phyloP scores from a whole-genome alignment of 163 green algal species.

The Scenedesmus sp. region DNA sequence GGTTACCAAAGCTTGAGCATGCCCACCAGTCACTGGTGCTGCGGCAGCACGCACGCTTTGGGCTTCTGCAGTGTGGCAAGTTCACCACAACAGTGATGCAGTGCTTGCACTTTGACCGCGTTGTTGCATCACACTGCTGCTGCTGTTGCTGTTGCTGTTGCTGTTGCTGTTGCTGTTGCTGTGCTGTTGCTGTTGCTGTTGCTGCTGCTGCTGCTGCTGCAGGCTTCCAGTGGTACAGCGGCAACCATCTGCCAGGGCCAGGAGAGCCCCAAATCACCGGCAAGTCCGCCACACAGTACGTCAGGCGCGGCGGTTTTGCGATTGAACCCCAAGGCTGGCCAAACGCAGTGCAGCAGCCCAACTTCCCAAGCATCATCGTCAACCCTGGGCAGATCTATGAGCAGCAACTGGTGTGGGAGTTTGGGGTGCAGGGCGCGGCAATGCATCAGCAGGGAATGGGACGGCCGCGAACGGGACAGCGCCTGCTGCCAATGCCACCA shows the following conservation, averaged over 20 bases:
- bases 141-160: too few relatives aligned
- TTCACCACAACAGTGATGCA: neutral
- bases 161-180: too few relatives aligned
- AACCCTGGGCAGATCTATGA: slow-evolving; percentile 35
- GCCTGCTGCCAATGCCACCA: neutral
- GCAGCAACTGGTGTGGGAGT: slow-evolving; percentile 32
- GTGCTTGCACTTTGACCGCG: neutral
- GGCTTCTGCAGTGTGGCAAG: neutral
- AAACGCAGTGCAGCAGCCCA: neutral
- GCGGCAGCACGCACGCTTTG: too few relatives aligned
- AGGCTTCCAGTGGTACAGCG: slow-evolving; percentile 34
- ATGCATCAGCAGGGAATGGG: neutral
- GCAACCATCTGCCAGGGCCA: slow-evolving; percentile 38
- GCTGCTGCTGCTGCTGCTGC: neutral
- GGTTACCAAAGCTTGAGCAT: too few relatives aligned
- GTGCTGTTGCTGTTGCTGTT: neutral
- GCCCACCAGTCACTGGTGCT: too few relatives aligned
- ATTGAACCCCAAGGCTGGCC: slow-evolving; percentile 32
- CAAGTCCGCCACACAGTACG: neutral
- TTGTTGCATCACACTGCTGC: too few relatives aligned
- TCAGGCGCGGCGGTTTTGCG: slow-evolving; percentile 12
- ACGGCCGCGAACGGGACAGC: neutral
- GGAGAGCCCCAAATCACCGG: neutral
- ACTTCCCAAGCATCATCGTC: slow-evolving; percentile 23
- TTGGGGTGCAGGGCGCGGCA: slow-evolving; percentile 7